Conservation (phyloP, 352 stramenopile genomes). For the Globisporangium iwayamae region DNA sequence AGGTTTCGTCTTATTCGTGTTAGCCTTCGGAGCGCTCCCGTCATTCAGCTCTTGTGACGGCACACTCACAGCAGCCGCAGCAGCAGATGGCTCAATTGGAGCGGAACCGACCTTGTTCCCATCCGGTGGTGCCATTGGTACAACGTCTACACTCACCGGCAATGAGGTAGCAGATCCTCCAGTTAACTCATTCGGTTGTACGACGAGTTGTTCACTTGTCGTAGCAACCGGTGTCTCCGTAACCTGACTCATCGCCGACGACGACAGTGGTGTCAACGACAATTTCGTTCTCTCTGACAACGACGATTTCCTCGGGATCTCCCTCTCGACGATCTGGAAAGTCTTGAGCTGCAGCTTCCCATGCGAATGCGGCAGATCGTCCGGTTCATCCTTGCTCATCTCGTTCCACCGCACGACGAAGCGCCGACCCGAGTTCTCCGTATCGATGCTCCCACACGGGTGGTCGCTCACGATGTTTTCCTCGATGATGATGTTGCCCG, state of each 20-base stretch:
- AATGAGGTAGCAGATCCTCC: not conserved
- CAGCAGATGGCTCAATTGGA: not conserved
- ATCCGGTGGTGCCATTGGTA: not conserved
- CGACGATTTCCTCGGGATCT: conserved; percentile 7
- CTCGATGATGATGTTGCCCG: conserved; percentile 68
- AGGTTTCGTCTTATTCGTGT: not conserved
- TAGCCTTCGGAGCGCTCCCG: not conserved
- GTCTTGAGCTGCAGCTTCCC: conserved; percentile 42
- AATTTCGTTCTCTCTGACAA: not conserved
- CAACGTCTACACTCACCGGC: not conserved
- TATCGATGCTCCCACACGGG: conserved; percentile 65
- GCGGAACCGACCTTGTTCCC: not conserved
- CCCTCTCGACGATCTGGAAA: conserved; percentile 28
- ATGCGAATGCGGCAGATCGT: conserved; percentile 55
- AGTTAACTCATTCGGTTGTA: not conserved
- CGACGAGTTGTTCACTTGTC: not conserved
- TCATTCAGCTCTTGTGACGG: not conserved
- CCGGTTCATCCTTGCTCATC: conserved; percentile 56
- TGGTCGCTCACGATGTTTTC: conserved; percentile 68
- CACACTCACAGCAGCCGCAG: not conserved
- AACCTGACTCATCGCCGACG: not conserved
- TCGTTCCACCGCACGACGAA: conserved; percentile 80
- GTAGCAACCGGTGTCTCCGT: not conserved
- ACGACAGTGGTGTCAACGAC: not conserved
- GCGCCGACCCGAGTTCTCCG: conserved; percentile 68